Base-by-base conservation (phyloP, 2,329 filamentous ascomycete genomes). In the Colletotrichum eleusines region DNA sequence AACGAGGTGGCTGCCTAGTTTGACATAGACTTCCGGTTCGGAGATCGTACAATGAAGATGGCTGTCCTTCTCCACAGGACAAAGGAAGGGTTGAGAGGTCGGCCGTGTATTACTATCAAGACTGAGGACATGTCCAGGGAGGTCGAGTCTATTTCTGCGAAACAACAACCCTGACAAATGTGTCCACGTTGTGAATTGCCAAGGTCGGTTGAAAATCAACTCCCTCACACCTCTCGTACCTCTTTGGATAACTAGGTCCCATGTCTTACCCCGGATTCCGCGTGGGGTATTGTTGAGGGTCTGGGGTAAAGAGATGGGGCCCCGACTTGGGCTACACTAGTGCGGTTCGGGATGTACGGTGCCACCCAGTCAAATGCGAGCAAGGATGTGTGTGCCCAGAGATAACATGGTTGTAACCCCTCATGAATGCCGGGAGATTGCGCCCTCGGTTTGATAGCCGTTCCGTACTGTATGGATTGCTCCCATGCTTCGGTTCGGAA, bases 401-500 rank as follows among this genome's bases (percentile, higher is more conserved):
- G 31, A 23, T 12, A 20, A 33, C 20, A 7, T 31, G 26, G 26
- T n/a, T n/a, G 9, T 1, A 4, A 44, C 59, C 59, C 33, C 51
- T 63, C 59, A 63, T 23, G 14, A 12, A 18, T 18, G 26, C 23
- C n/a, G 57, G 38, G 40, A 35, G 26, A 42, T 40, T 60, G 42
- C 38, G 50, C n/a, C 26, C 51, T 68, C 65, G 65, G 65, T 57
- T 51, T 33, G 60, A 51, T 42, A 55, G 23, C 50, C 50, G 57
- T 66, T 40, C 65, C 59, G 57, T 59, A 4, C 12, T 23, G 57
- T 14, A 8, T 14, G 20, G 20, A 40, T 9, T 8, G 2, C 20
- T 40, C 3, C 31, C n/a, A n/a, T 42, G 28, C 33, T 63, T 68
- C 65, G 65, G 65, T 50, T 68, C 59, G 65, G 65, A 63, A 50